A percentile compares a stretch with the other conserved stretches of the same genome.
These are phyloP conservation scores for Typha latifolia DNA, from an alignment of 176 grass and related monocot species.

Conservation along the genomic window DNA sequence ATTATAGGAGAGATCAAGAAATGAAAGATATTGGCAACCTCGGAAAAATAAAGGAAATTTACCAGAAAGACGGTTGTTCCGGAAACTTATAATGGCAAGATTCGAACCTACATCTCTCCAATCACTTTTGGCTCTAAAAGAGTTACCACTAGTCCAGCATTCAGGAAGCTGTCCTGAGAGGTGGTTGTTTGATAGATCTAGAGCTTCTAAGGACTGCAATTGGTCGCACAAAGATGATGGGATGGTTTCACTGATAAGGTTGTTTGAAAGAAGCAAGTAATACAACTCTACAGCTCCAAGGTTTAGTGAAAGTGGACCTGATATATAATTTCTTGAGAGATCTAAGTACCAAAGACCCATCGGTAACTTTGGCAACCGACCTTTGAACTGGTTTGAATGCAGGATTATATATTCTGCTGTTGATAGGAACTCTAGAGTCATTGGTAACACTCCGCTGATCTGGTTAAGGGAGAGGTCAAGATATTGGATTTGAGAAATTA, in stretches of 20 bases:
- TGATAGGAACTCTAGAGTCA: neutral
- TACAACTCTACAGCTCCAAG: neutral
- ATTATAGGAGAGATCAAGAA: slow-evolving; percentile 3
- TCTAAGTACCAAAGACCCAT: neutral
- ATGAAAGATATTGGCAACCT: neutral
- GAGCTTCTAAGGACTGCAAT: neutral
- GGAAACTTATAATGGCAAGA: no score
- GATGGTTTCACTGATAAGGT: slow-evolving; percentile 16
- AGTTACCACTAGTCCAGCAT: neutral
- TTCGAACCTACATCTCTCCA: no score
- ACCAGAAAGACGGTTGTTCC: slow-evolving; percentile 9
- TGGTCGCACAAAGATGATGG: slow-evolving; percentile 9
- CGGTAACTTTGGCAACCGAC: slow-evolving; percentile 11
- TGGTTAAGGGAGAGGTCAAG: slow-evolving; percentile 34
- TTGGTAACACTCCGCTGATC: slow-evolving; percentile 13
- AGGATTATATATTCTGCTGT: neutral
- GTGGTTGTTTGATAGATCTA: slow-evolving; percentile 13
- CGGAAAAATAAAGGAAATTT: slow-evolving; percentile 7
- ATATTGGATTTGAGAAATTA: neutral
- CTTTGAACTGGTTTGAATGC: slow-evolving; percentile 28
- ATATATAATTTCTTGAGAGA: slow-evolving; percentile 25
- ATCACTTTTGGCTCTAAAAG: no score
- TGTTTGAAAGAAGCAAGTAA: neutral
- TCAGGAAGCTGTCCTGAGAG: slow-evolving; percentile 10
- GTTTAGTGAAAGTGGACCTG: neutral